Evolutionary conservation across 1,284 basidiomycete species (phyloP), one percentile per base, ranked within the genome.

Genomic region (Rhodotorula sp.): DNA sequence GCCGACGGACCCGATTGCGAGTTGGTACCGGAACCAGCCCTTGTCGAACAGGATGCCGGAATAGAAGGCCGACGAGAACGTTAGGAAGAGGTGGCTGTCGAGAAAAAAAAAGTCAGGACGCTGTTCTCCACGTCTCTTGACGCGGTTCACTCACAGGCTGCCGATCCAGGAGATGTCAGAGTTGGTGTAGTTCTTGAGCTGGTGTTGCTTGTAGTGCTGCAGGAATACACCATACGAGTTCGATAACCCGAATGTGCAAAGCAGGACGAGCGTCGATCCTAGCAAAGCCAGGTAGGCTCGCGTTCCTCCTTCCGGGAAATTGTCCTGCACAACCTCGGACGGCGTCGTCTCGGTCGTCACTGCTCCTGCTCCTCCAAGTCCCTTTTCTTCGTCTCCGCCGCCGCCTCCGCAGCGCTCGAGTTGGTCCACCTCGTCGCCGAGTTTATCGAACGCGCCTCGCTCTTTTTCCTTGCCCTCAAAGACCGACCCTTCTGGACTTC

Each of bases 1-100:
- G 48, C 69, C 64, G 48, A 62, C 26, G 7, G 49, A 62, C 5
- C 74, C 74, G 31, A 74, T 58, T 6, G 64, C 60, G 51, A 76
- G 74, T n/a, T 76, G 74, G 46, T 72, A 70, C 29, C 61, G 72
- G 58, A 76, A 74, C 59, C 54, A 70, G 14, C 74, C 74, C 20
- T 51, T 47, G 49, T 73, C 72, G 62, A 76, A 76, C 3, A 69
- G 52, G 54, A 69, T 43, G 10, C 74, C 74, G 26, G 67, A 54
- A 46, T 66, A 29, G 54, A 76, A 64, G 20, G 74, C 70, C 5
- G 58, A 64, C 14, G 64, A 31, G 26, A 76, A 76, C 5, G 72
- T 73, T 21, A 76, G 49, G 68, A 69, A 76, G 31, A 76, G 62
- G 63, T 76, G 72, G 3, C 51, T 56, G 26, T 14, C 54, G 51